Evolutionary conservation across 306 rosid species (phyloP).

Genomic region (Cicer bijugum): DNA sequence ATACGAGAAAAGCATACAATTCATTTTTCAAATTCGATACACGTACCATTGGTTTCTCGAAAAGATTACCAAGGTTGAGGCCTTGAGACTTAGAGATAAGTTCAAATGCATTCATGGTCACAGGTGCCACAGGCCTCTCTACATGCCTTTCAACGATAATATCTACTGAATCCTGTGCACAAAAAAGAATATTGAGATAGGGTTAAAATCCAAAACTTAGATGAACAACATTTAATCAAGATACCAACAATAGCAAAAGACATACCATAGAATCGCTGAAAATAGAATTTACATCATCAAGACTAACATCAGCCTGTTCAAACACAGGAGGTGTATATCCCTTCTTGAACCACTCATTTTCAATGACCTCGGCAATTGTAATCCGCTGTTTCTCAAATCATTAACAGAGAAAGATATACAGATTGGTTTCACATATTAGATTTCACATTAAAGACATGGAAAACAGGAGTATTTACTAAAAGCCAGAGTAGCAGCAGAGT

Average conservation of each 20-base stretch:
- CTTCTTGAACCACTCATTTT: slow-evolving; percentile 97
- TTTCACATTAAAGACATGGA: slow-evolving; percentile 28
- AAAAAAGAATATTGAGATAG: slow-evolving; percentile 37
- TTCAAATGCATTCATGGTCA: slow-evolving; percentile 94
- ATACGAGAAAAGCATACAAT: slow-evolving; percentile 10
- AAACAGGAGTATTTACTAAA: slow-evolving; percentile 37
- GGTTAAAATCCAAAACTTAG: slow-evolving; percentile 34
- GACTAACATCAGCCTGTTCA: slow-evolving; percentile 73
- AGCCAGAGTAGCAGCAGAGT: slow-evolving; percentile 9
- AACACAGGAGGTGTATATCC: slow-evolving; percentile 83
- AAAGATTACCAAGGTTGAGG: slow-evolving; percentile 81
- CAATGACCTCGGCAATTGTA: slow-evolving; percentile 76
- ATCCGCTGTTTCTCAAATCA: slow-evolving; percentile 72
- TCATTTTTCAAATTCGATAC: slow-evolving; percentile 20
- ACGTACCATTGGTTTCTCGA: slow-evolving; percentile 93
- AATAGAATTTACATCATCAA: slow-evolving; percentile 75
- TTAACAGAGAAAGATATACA: slow-evolving; percentile 35
- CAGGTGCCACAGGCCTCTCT: slow-evolving; percentile 62
- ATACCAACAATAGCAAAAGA: slow-evolving; percentile 25
- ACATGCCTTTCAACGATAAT: slow-evolving; percentile 83
- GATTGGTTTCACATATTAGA: slow-evolving; percentile 28
- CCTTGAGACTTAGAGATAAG: slow-evolving; percentile 94
- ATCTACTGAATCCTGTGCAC: slow-evolving; percentile 61
- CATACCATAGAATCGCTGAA: slow-evolving; percentile 70
- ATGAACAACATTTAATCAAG: slow-evolving; percentile 33